Conservation (phyloP, 78 protist species). For the Dictyostelium capitatum region DNA sequence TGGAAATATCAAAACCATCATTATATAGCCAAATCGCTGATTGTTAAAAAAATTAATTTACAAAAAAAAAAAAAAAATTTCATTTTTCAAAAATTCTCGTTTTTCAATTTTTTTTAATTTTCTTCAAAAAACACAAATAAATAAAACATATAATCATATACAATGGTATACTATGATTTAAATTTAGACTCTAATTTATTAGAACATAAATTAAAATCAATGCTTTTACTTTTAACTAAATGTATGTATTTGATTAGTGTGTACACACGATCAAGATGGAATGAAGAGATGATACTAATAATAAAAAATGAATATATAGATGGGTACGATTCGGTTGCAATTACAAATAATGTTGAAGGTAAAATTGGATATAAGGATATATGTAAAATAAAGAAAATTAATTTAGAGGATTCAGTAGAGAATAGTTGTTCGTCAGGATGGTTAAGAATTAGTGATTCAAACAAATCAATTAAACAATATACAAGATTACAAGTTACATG, state of each 20-base stretch:
- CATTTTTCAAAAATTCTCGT: neutral
- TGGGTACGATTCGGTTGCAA: constrained; percentile 76
- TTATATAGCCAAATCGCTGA: neutral
- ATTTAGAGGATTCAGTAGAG: neutral
- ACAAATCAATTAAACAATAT: constrained; percentile 45
- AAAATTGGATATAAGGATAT: constrained; percentile 54
- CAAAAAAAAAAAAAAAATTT: neutral
- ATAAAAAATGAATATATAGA: too few relatives aligned
- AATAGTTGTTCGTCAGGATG: constrained; percentile 29
- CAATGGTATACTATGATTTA: constrained; percentile 11
- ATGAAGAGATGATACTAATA: too few relatives aligned
- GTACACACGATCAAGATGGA: too few relatives aligned
- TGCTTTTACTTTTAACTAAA: constrained; percentile 1
- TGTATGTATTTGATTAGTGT: neutral
- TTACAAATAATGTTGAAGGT: constrained; percentile 57
- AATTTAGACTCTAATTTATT: neutral
- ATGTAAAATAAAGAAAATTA: neutral
- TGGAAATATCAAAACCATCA: constrained; percentile 48
- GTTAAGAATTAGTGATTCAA: constrained; percentile 22
- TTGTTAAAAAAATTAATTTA: neutral
- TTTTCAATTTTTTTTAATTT: neutral
- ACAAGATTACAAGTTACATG: constrained; percentile 44
- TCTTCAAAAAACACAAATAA: neutral
- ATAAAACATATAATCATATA: neutral
- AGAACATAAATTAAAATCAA: constrained; percentile 2